A percentile compares a stretch with the other conserved stretches of the same genome.
Evolutionary conservation across 2,329 filamentous ascomycete species (phyloP).

Genomic region (Aaosphaeria pasadenensis): DNA sequence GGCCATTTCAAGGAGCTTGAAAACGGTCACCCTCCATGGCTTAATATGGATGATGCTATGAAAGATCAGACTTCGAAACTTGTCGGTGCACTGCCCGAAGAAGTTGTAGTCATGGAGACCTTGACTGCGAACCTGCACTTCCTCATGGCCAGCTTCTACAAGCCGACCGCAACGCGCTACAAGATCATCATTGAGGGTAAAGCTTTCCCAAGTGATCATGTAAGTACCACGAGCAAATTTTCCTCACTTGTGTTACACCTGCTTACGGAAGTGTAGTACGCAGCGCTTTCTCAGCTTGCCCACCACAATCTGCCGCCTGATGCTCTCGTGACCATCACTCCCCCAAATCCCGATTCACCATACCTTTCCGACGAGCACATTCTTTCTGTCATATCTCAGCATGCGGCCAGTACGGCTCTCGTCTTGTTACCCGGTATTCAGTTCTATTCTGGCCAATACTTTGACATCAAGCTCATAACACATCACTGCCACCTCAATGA

Average conservation of each 20-base stretch:
- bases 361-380: conserved; percentile 70
- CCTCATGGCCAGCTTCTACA: conserved; percentile 81
- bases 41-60: conserved; percentile 75
- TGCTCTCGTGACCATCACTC: conserved; percentile 71
- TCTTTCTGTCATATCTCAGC: conserved; percentile 68
- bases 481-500: conserved; percentile 68
- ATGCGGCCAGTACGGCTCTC: conserved; percentile 70
- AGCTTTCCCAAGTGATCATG: conserved; percentile 84
- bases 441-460: conserved; percentile 86
- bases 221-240: conserved; percentile 33
- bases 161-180: conserved; percentile 61
- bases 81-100: conserved; percentile 68
- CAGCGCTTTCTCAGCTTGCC: conserved; percentile 75
- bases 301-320: conserved; percentile 65
- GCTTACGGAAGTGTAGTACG: conserved; percentile 55
- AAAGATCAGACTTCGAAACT: conserved; percentile 67
- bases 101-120: conserved; percentile 87
- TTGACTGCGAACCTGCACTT: conserved; percentile 79
- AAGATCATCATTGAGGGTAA: conserved; percentile 89
- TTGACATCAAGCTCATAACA: conserved; percentile 80
- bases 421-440: conserved; percentile 84
- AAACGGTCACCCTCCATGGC: conserved; percentile 69
- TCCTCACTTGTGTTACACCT: background rate
- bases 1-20: conserved; percentile 74
- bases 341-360: conserved; percentile 50